Base-by-base conservation (phyloP, 2,329 filamentous ascomycete species). In the Dactylellina leptospora region DNA sequence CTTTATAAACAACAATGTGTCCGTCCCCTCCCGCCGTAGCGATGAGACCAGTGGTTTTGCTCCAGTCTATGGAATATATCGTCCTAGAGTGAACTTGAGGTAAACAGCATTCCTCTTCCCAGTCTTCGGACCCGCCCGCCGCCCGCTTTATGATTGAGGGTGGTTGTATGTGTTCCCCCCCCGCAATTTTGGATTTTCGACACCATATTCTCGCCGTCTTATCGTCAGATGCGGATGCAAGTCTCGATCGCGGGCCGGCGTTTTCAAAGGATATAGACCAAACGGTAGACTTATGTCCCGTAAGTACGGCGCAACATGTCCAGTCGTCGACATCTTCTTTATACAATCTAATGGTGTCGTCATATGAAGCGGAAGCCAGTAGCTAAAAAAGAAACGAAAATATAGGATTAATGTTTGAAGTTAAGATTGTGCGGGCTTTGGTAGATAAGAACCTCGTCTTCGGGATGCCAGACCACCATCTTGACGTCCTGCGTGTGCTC, bases 401-500 rank as follows among this genome's bases (percentile, higher is more conserved):
- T 48, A 25, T 27, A 13, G 8, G 5, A 27, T 63, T 42, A 63
- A 36, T 8, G 42, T 28, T n/a, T 9, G 33, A 81, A 82, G 30
- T 5, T 22, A 22, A 84, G 80, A 22, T 82, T 83, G 9, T 83
- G 82, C n/a, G 20, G 84, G 23, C 3, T 6, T 30, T 11, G 16
- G 10, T 10, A 1, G 25, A 30, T 16, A 22, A 56, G 47, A 40
- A 64, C 69, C 50, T 75, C 81, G 77, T 85, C 85, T 58, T 88
- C 87, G 0, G 92, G 92, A 78, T 95, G 93, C 95, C 95, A 99
- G 1, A 88, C 87, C 1, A 99, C 91, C 74, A 88, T 91, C 80
- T 99, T 99, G 75, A 99, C 93, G 80, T 99, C 95, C 20, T 91
- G 93, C 48, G 93, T 90, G 79, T 99, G 95, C 81, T 97, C 95